phyloP scores from a whole-genome alignment of 192 early-diverging fungal genomes.

The Funneliformis mosseae region DNA sequence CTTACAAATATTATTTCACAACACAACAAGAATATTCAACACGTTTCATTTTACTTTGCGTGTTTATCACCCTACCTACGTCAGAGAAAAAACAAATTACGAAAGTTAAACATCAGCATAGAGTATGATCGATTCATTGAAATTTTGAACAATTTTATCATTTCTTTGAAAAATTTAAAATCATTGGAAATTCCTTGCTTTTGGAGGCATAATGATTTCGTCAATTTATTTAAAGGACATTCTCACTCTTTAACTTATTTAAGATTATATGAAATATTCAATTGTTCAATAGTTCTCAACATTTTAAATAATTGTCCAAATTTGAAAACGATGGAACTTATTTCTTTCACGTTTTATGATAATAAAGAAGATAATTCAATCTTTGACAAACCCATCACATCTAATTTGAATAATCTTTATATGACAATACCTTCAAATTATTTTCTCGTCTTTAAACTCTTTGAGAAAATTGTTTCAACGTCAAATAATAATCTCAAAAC shows the following conservation, averaged over 20 bases:
- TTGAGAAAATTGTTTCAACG: background rate
- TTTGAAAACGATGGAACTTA: background rate
- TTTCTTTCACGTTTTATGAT: background rate
- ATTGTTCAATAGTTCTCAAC: background rate
- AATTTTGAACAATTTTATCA: background rate
- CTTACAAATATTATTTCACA: background rate
- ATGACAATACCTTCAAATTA: background rate
- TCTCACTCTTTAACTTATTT: background rate
- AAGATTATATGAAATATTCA: background rate
- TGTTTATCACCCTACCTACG: background rate
- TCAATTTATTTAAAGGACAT: background rate
- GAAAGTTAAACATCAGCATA: background rate
- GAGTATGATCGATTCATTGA: background rate
- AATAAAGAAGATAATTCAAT: background rate
- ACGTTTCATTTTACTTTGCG: background rate
- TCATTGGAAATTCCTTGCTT: background rate
- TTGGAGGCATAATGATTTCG: background rate
- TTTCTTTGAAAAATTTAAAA: background rate
- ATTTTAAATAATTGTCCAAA: background rate
- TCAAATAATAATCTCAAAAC: background rate
- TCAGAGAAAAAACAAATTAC: background rate
- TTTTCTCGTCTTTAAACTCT: background rate
- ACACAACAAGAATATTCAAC: background rate
- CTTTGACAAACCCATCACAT: background rate
- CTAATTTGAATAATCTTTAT: background rate